A percentile compares a stretch with the other conserved stretches of the same genome.
Evolutionary conservation across 352 stramenopile species (phyloP).

Genomic region (Phytophthora macrochlamydospora): DNA sequence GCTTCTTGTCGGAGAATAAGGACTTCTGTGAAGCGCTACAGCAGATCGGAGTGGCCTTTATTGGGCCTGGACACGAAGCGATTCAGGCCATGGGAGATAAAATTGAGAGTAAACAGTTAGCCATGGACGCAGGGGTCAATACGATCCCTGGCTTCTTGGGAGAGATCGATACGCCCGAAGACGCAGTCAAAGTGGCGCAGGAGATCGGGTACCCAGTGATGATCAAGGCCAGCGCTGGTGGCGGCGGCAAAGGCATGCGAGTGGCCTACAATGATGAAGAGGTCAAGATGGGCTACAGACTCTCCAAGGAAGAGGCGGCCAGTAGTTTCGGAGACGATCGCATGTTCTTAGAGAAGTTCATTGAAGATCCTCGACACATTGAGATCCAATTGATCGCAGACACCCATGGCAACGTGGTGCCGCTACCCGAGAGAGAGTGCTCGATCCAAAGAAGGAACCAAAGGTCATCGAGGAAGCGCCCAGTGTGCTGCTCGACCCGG

Average conservation of each 20-base stretch:
- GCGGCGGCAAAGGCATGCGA: conserved; percentile 93
- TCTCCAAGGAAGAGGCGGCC: conserved; percentile 84
- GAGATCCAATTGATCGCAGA: conserved; percentile 95
- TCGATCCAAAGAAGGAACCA: conserved; percentile 92
- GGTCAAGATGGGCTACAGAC: conserved; percentile 80
- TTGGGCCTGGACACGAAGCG: conserved; percentile 84
- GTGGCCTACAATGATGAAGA: conserved; percentile 87
- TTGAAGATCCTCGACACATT: conserved; percentile 89
- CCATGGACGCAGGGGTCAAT: conserved; percentile 84
- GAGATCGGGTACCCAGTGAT: conserved; percentile 93
- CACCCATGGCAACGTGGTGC: conserved; percentile 88
- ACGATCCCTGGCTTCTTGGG: conserved; percentile 91
- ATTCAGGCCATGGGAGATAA: conserved; percentile 94
- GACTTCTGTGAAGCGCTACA: conserved; percentile 70
- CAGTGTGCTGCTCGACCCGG: conserved; percentile 42
- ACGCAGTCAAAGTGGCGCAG: conserved; percentile 70
- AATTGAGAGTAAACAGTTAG: conserved; percentile 92
- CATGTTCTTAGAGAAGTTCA: conserved; percentile 93
- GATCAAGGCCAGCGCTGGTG: conserved; percentile 92
- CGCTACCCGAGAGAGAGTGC: conserved; percentile 92
- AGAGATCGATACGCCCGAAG: conserved; percentile 83
- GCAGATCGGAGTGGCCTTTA: conserved; percentile 87
- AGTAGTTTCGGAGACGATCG: conserved; percentile 90
- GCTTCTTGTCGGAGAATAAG: conserved; percentile 91
- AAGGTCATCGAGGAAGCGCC: conserved; percentile 94